Base-by-base conservation (phyloP, 768 basidiomycete species). In the Phlebiopsis gigantea region DNA sequence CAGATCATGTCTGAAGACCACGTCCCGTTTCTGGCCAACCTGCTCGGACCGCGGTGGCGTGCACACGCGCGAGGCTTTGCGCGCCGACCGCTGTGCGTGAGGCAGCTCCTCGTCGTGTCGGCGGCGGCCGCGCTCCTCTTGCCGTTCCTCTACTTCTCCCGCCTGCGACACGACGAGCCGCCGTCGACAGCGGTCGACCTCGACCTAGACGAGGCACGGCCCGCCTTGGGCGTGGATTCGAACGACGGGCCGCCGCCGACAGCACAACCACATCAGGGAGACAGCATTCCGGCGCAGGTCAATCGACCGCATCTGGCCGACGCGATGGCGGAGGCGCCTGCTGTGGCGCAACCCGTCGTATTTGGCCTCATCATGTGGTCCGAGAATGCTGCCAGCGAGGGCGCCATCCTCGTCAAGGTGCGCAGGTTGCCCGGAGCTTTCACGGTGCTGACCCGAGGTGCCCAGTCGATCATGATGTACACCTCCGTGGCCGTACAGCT, bases 331-430 rank as follows among this genome's bases (percentile, higher is more conserved):
- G 2, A 39, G 8, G 12, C 34, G 8, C 8, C 34, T 39, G 12
- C 8, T 17, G 2, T 39, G 8, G 8, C 34, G 31, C 7, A 34
- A 9, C 71, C 77, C n/a, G 64, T 76, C 25, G 70, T 71, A 1
- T 79, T 77, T 53, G 66, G 73, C 3, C 65, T 77, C 43, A 72
- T 79, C 50, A 75, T 77, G 69, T 77, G 75, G 70, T 75, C 73
- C 5, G 69, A 71, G 49, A 59, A 67, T 52, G 73, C 77, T 29
- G 76, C 76, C 1, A 59, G 65, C 15, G 77, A 79, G 61, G 76
- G 74, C 4, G 72, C 75, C 28, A 59, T 77, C 8, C 64, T 77
- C 43, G 67, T 78, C 53, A 78, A 78, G 69, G 76, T 75, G 41
- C 52, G 67, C 29, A 46, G 9, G 26, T 10, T n/a, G 12, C 28